These are phyloP conservation scores for Lentinula sp. DNA, from an alignment of 768 basidiomycete species.

Conservation along the genomic window DNA sequence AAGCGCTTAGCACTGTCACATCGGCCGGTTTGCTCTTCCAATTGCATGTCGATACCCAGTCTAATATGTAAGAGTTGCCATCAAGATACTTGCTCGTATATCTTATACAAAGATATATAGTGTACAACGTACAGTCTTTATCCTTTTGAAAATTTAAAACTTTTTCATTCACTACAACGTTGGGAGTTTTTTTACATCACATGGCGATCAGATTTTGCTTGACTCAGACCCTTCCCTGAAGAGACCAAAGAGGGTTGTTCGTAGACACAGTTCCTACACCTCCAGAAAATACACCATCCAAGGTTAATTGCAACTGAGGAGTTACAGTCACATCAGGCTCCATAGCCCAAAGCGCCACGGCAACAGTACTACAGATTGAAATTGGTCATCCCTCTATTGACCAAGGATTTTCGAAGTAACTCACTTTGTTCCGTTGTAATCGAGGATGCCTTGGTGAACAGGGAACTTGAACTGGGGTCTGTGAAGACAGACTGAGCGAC, in stretches of 20 bases:
- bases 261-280: conserved; percentile 52
- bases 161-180: too few relatives aligned
- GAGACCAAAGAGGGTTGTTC: conserved; percentile 54
- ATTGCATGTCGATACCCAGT: too few relatives aligned
- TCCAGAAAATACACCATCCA: conserved; percentile 58
- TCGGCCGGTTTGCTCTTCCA: too few relatives aligned
- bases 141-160: too few relatives aligned
- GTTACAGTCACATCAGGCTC: conserved; percentile 36
- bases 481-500: background rate
- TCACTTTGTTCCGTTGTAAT: conserved; percentile 48
- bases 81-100: too few relatives aligned
- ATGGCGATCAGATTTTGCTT: too few relatives aligned
- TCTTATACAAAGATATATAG: too few relatives aligned
- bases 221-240: background rate
- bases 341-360: conserved; percentile 66
- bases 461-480: conserved; percentile 57
- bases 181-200: too few relatives aligned
- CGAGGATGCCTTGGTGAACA: conserved; percentile 51
- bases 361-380: conserved; percentile 9
- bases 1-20: too few relatives aligned
- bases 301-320: conserved; percentile 46
- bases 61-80: too few relatives aligned
- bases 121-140: too few relatives aligned
- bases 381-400: background rate
- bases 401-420: conserved; percentile 7